Evolutionary conservation across 2,329 filamentous ascomycete species (phyloP), one percentile per base, ranked within the genome.

Genomic region (Furcasterigmium sp.): DNA sequence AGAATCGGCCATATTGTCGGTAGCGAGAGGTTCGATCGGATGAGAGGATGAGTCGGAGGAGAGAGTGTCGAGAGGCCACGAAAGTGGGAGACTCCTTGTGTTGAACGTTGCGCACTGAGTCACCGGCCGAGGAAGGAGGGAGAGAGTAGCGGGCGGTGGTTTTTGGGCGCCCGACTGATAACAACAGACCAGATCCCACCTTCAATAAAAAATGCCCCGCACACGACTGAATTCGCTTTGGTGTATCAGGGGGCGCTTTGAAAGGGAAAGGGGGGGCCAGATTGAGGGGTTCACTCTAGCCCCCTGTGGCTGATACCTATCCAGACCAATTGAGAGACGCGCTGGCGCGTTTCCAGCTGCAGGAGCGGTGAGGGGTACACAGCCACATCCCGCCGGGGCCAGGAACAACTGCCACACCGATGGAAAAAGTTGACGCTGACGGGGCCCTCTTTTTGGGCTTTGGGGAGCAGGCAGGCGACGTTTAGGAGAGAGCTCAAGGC

Each of bases 381-480:
- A n/a, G 32, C 32, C 32, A 35, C 32, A 17, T 8, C 39, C 39
- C 36, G 32, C 46, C 46, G 46, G 47, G 39, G 28, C 35, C 46
- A 44, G 48, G 48, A 50, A 48, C 43, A 50, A 50, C 48, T 43
- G 40, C 46, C 39, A 44, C 17, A 48, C 46, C 48, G 48, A 50
- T n/a, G n/a, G 43, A 50, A 50, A 50, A 50, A 50, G 48, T 50
- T 50, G 46, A 36, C 43, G 41, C 46, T 44, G 41, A 43, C 9
- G n/a, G 42, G 26, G 37, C 42, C 14, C 17, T 35, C 9, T n/a
- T 7, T 18, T 17, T 10, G 14, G 32, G 32, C 17, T 35, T 35
- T 35, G 32, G n/a, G n/a, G n/a, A n/a, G n/a, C n/a, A n/a, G n/a
- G n/a, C n/a, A n/a, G n/a, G n/a, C n/a, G n/a, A n/a, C n/a, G n/a